Conservation (phyloP, 495 filamentous ascomycete species). For the Neurospora cerealis region DNA sequence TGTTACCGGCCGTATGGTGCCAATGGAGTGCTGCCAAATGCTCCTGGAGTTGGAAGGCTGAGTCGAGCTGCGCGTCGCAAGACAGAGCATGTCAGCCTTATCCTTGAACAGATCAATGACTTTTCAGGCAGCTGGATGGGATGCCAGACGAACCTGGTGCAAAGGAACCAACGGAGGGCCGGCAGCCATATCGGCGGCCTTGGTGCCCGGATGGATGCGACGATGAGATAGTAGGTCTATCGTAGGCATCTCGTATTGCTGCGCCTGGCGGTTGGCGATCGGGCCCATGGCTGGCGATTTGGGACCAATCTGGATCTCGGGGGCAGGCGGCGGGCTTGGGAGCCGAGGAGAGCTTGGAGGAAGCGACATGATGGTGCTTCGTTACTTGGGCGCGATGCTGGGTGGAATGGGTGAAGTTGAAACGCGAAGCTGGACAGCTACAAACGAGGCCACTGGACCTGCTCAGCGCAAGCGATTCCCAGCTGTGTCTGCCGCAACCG, state of each 20-base stretch:
- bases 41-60: conserved; percentile 96
- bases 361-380: conserved; percentile 37
- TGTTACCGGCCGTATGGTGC: conserved; percentile 56
- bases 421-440: neutral
- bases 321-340: conserved; percentile 78
- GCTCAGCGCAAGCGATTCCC: neutral
- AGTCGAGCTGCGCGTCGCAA: conserved; percentile 57
- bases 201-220: conserved; percentile 87
- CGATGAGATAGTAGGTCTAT: conserved; percentile 52
- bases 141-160: conserved; percentile 50
- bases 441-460: neutral
- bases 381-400: neutral
- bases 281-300: conserved; percentile 63
- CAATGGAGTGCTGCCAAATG: conserved; percentile 88
- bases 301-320: conserved; percentile 82
- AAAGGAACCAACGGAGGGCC: conserved; percentile 83
- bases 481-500: neutral
- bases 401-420: neutral
- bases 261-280: conserved; percentile 39
- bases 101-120: neutral
- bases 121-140: neutral
- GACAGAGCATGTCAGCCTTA: conserved; percentile 1
- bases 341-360: conserved; percentile 77
- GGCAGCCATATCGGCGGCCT: conserved; percentile 77
- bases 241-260: conserved; percentile 48